Conservation (phyloP, 768 basidiomycete genomes). For the Chalciporus sphaerocephalus region DNA sequence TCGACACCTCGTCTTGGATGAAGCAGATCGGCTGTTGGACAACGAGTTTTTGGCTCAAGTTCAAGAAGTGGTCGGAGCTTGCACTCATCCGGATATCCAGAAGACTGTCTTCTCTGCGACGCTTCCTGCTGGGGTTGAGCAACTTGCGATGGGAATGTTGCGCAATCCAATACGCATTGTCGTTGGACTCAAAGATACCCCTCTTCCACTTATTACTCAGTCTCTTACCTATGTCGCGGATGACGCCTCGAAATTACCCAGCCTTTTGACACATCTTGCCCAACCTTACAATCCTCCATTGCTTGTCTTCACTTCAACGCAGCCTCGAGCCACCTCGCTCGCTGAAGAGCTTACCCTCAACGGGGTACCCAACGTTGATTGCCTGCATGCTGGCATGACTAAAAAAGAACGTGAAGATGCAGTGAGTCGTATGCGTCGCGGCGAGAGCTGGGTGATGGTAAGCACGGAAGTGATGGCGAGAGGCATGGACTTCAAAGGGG, state of each 20-base stretch:
- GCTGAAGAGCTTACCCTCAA: constrained; percentile 79
- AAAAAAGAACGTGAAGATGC: constrained; percentile 86
- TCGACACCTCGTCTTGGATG: constrained; percentile 81
- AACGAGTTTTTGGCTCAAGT: constrained; percentile 84
- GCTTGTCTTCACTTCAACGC: constrained; percentile 86
- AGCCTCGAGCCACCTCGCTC: constrained; percentile 76
- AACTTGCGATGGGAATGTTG: constrained; percentile 80
- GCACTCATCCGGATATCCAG: constrained; percentile 62
- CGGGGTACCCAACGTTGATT: constrained; percentile 77
- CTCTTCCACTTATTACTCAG: constrained; percentile 86
- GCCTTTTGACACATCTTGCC: constrained; percentile 72
- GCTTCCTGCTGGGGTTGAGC: constrained; percentile 83
- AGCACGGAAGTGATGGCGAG: constrained; percentile 97
- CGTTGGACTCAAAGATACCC: constrained; percentile 92
- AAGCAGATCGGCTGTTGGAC: constrained; percentile 89
- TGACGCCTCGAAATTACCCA: constrained; percentile 91
- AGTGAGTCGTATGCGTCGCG: constrained; percentile 77
- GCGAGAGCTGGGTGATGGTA: constrained; percentile 92
- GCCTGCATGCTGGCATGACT: constrained; percentile 86
- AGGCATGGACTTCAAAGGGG: constrained; percentile 97
- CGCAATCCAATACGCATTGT: constrained; percentile 86
- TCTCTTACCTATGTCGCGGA: constrained; percentile 87
- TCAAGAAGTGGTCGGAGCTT: constrained; percentile 80
- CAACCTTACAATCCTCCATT: constrained; percentile 87
- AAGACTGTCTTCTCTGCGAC: constrained; percentile 96